Evolutionary conservation across 768 basidiomycete species (phyloP), one percentile per base, ranked within the genome.

Genomic region (Tricholoma terreum): DNA sequence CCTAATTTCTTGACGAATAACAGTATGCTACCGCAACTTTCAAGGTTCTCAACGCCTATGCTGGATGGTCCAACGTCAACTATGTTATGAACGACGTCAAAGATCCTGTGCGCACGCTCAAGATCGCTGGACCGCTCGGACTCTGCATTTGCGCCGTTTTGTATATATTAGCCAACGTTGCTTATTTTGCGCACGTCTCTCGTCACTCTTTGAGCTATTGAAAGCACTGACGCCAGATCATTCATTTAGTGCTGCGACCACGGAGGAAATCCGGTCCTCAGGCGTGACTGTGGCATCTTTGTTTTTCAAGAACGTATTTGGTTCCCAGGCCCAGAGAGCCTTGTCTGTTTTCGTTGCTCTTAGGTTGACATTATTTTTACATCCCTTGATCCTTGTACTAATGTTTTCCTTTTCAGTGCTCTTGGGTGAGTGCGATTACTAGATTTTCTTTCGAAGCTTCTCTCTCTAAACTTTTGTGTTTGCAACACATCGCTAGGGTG

Each of bases 241-340:
- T 0, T 90, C 88, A 65, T 83, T 86, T 53, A 82, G 82, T 1
- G 87, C 79, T n/a, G 84, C 86, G 8, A 80, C 83, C 6, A 87
- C 84, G 60, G 73, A 78, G 15, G 84, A 89, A 51, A 90, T 90
- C 56, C 69, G 79, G 0, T 70, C 71, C 11, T 82, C 82, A 1
- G 83, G 84, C 2, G 75, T 80, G 7, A 79, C 85, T n/a, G 81
- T 86, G 3, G 86, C 85, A 0, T 83, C 86, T 0, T 63, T 88
- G 21, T 80, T 87, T 63, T 89, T 90, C 68, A 75, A 81, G 49
- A 86, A 86, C 60, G 74, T 90, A 2, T 89, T 79, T 61, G 87
- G 87, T 0, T 71, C 72, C 0, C 67, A 69, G 3, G 79, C 85
- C 0, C 82, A 84, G 64, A 73, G 79, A 3, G 73, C 65, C 19